Conservation (phyloP, 768 basidiomycete species). For the Podaxis pistillaris region DNA sequence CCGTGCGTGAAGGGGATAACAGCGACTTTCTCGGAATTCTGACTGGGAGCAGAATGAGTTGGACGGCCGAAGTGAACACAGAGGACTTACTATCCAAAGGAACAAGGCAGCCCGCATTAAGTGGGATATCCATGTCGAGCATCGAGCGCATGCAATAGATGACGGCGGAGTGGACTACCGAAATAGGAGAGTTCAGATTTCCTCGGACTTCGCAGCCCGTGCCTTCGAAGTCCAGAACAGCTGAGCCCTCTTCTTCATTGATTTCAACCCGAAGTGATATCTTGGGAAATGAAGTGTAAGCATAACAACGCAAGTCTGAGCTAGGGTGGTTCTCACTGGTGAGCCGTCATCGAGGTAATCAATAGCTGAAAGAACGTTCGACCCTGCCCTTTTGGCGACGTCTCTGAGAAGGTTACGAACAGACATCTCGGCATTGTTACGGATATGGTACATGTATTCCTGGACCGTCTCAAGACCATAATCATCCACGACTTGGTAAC, state of each 20-base stretch:
- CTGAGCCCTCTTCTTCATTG: slow-evolving; percentile 68
- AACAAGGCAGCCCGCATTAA: slow-evolving; percentile 92
- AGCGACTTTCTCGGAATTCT: slow-evolving; percentile 78
- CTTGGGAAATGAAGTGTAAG: slow-evolving; percentile 30
- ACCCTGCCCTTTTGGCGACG: slow-evolving; percentile 68
- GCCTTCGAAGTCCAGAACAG: slow-evolving; percentile 82
- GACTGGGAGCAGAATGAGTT: slow-evolving; percentile 39
- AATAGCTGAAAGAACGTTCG: slow-evolving; percentile 61
- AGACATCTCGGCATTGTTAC: slow-evolving; percentile 81
- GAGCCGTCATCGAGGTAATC: slow-evolving; percentile 91
- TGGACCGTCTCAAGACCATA: slow-evolving; percentile 86
- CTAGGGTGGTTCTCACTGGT: slow-evolving; percentile 47
- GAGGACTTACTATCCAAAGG: slow-evolving; percentile 66
- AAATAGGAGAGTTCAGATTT: slow-evolving; percentile 82
- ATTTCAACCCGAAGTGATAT: slow-evolving; percentile 79
- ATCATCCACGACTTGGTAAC: slow-evolving; percentile 70
- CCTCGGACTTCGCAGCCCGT: slow-evolving; percentile 84
- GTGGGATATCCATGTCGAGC: slow-evolving; percentile 83
- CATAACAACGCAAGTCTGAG: background rate
- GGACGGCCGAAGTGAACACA: slow-evolving; percentile 4
- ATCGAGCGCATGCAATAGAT: slow-evolving; percentile 89
- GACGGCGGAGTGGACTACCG: slow-evolving; percentile 83
- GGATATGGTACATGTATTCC: slow-evolving; percentile 91
- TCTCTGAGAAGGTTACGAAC: slow-evolving; percentile 80
- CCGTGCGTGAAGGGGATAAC: slow-evolving; percentile 78